Conservation (phyloP, 192 early-diverging fungal genomes). For the Radiomyces spectabilis region DNA sequence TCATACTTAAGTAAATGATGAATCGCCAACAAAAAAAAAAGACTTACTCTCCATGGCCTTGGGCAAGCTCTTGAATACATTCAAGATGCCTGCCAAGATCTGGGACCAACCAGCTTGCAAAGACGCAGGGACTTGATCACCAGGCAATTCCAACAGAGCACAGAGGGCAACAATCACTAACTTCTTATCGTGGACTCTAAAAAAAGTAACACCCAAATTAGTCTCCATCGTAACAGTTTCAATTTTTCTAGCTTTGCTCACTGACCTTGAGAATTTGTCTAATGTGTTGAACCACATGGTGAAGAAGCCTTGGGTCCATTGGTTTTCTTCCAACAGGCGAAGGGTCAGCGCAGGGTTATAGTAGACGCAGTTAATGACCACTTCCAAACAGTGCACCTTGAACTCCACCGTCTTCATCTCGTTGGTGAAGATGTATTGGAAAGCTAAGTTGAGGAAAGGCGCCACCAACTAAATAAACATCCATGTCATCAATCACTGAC, state of each 20-base stretch:
- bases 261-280: constrained; percentile 49
- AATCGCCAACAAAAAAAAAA: background rate
- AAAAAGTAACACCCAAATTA: background rate
- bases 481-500: background rate
- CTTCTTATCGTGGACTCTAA: constrained; percentile 89
- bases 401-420: constrained; percentile 56
- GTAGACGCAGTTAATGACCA: constrained; percentile 77
- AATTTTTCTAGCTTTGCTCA: too few relatives aligned
- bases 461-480: constrained; percentile 42
- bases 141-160: constrained; percentile 61
- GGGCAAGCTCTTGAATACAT: constrained; percentile 67
- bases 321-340: constrained; percentile 66
- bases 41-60: constrained; percentile 53
- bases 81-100: constrained; percentile 61
- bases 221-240: too few relatives aligned
- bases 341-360: constrained; percentile 81
- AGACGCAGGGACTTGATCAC: constrained; percentile 60
- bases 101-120: constrained; percentile 68
- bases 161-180: constrained; percentile 73
- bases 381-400: constrained; percentile 69
- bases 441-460: constrained; percentile 62
- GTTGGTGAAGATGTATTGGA: constrained; percentile 54
- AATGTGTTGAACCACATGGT: constrained; percentile 64
- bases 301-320: constrained; percentile 72
- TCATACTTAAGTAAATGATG: background rate